Evolutionary conservation across 2,329 filamentous ascomycete genomes (phyloP).

Genomic region (Beauveria scarabaeidicola): DNA sequence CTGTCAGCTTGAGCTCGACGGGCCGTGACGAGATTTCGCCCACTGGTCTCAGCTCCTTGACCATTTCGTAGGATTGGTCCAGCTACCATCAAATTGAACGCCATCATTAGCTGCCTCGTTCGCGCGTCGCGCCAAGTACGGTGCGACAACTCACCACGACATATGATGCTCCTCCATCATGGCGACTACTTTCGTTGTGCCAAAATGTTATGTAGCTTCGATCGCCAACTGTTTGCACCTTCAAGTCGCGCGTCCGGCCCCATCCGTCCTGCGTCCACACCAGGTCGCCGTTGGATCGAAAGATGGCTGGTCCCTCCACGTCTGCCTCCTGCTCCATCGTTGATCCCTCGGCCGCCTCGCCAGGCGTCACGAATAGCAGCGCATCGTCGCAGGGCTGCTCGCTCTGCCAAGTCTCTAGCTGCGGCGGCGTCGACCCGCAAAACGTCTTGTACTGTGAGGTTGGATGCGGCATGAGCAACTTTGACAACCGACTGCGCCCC

Average conservation of each 20-base stretch:
- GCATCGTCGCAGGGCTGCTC: constrained; percentile 28
- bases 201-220: constrained; percentile 18
- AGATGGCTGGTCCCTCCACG: constrained; percentile 32
- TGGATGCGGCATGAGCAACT: neutral
- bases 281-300: constrained; percentile 34
- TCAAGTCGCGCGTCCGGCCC: constrained; percentile 21
- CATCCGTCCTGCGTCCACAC: constrained; percentile 34
- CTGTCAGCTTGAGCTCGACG: constrained; percentile 33
- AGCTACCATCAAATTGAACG: constrained; percentile 17
- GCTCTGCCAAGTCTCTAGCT: constrained; percentile 22
- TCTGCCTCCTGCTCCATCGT: constrained; percentile 13
- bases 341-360: constrained; percentile 15
- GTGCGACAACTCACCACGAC: constrained; percentile 31
- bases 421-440: constrained; percentile 18
- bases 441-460: neutral
- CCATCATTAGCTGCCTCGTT: neutral
- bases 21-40: constrained; percentile 19
- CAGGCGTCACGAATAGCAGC: constrained; percentile 30
- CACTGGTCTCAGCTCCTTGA: constrained; percentile 19
- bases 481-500: neutral
- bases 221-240: constrained; percentile 15
- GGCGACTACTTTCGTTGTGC: constrained; percentile 35
- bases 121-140: neutral
- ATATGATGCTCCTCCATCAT: constrained; percentile 36
- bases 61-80: constrained; percentile 22